Evolutionary conservation across 441 rosid genomes (phyloP).

Genomic region (Brassica hybrid): DNA sequence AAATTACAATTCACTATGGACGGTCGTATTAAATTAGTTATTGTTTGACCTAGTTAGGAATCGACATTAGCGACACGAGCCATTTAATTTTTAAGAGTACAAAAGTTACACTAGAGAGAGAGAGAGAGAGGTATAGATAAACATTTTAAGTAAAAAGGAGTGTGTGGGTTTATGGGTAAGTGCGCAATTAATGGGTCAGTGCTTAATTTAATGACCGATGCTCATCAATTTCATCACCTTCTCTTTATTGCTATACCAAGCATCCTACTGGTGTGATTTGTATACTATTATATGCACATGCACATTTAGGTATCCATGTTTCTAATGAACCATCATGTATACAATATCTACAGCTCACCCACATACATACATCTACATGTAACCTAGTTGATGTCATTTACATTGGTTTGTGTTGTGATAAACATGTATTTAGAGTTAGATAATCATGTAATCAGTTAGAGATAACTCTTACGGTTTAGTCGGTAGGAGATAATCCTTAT

Average conservation of each 20-base stretch:
- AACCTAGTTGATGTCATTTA: too few species aligned
- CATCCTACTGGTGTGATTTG: constrained; percentile 38
- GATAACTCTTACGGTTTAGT: too few species aligned
- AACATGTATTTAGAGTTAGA: too few species aligned
- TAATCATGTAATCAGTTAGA: too few species aligned
- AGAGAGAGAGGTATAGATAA: not conserved
- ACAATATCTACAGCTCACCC: constrained; percentile 10
- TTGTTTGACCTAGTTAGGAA: constrained; percentile 38
- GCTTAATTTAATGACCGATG: constrained; percentile 43
- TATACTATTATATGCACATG: constrained; percentile 39
- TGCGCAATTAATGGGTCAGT: constrained; percentile 44
- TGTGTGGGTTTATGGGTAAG: constrained; percentile 42
- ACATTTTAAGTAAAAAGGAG: constrained; percentile 2
- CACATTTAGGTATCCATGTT: constrained; percentile 21
- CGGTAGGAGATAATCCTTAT: too few species aligned
- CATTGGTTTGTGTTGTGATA: not conserved
- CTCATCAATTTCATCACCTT: constrained; percentile 46
- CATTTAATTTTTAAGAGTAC: too few species aligned
- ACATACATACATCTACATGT: not conserved
- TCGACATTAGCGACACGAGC: constrained; percentile 29
- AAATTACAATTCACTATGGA: not conserved
- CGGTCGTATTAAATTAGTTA: constrained; percentile 32
- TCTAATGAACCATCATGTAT: constrained; percentile 19
- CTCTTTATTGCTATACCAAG: constrained; percentile 43
- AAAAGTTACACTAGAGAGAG: constrained; percentile 21